Base-by-base conservation (phyloP, 371 early-diverging fungal species). In the Mortierella polycephala region DNA sequence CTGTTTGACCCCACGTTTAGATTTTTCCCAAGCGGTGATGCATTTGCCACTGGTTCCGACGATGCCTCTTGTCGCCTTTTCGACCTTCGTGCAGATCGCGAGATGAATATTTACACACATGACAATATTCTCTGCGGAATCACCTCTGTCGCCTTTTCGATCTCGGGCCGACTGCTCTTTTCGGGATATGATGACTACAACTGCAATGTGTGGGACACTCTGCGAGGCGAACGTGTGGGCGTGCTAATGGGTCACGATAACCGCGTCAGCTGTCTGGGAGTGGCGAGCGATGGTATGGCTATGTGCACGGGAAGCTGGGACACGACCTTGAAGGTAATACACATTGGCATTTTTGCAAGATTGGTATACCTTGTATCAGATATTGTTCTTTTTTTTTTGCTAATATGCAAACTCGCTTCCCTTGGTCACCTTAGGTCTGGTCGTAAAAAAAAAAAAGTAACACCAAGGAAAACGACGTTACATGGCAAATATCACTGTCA, bases 261-360 rank as follows among this genome's bases (percentile, higher is more conserved):
- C 86, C 91, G 99, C 50, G 98, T 98, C 16, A 94, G 94, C 69
- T 98, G 98, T 82, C 83, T 98, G 46, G 99, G 98, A 54, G 96
- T 99, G 4, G 92, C 96, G 1, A 89, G 89, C 57, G 99, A 98
- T 81, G 99, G 99, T 30, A 95, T 96, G 95, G 98, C 97, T 12
- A 88, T 98, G 77, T 96, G 96, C 81, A 99, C 99, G 1, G 99
- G 98, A 41, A 95, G 95, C 75, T 99, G 99, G 99, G 99, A 99
- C 81, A 92, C 91, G 55, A 84, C 92, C 79, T 89, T 98, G 67
- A 98, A 97, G 95, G 88, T 94, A 84, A 30, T 30, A 30, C 30
- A 30, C 30, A 30, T 30, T 30, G 30, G 30, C 30, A 4, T 30
- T 30, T 30, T 4, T 30, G 30, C 30, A 30, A 4, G 30, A 30